A percentile compares a stretch with the other conserved stretches of the same genome.
Conservation (phyloP, 1,284 basidiomycete species). For the Testicularia cyperi region DNA sequence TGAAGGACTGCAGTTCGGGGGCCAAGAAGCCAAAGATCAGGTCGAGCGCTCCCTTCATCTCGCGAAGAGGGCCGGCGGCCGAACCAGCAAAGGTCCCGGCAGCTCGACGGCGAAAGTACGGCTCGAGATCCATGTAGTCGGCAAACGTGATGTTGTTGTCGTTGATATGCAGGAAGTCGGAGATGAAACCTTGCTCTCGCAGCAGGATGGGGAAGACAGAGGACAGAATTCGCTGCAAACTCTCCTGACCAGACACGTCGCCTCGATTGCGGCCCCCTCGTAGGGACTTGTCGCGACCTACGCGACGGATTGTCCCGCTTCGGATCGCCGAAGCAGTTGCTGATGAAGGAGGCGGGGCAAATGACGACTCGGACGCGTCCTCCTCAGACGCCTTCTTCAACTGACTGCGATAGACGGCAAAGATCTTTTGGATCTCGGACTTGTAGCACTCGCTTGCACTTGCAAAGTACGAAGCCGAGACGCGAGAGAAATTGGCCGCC, state of each 20-base stretch:
- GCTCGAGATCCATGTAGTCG: slow-evolving; percentile 91
- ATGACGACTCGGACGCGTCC: slow-evolving; percentile 35
- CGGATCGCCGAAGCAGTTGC: slow-evolving; percentile 21
- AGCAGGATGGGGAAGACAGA: slow-evolving; percentile 76
- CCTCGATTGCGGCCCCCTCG: slow-evolving; percentile 7
- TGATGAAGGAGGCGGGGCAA: slow-evolving; percentile 8
- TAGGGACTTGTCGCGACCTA: slow-evolving; percentile 16
- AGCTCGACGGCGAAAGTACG: slow-evolving; percentile 89
- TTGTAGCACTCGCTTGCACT: slow-evolving; percentile 45
- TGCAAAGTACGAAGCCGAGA: slow-evolving; percentile 49
- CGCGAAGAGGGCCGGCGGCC: slow-evolving; percentile 27
- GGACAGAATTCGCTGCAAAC: slow-evolving; percentile 73
- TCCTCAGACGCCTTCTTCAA: slow-evolving; percentile 42
- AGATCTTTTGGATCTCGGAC: slow-evolving; percentile 47
- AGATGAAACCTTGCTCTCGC: slow-evolving; percentile 83
- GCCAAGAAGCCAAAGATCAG: slow-evolving; percentile 91
- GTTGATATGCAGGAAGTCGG: slow-evolving; percentile 82
- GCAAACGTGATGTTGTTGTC: slow-evolving; percentile 84
- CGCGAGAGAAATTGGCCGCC: slow-evolving; percentile 42
- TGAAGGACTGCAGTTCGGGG: slow-evolving; percentile 78
- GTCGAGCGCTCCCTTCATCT: slow-evolving; percentile 71
- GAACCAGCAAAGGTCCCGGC: slow-evolving; percentile 60
- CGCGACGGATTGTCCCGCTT: slow-evolving; percentile 37
- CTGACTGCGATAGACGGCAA: slow-evolving; percentile 32
- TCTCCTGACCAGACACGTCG: slow-evolving; percentile 63